phyloP scores from a whole-genome alignment of 306 rosid species.

The Trifolium repens region DNA sequence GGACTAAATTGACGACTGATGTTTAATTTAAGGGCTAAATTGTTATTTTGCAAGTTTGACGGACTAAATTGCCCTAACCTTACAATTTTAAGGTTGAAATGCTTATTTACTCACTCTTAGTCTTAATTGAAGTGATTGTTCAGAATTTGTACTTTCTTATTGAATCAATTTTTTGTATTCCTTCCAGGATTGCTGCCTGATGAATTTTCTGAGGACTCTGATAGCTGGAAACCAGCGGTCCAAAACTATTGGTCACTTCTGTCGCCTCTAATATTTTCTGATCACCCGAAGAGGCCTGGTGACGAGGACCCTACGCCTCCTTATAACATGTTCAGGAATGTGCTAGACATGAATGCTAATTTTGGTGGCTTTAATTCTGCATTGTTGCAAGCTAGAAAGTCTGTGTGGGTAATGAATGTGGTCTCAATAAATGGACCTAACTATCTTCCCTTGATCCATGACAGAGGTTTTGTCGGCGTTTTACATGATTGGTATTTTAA shows the following conservation, averaged over 20 bases:
- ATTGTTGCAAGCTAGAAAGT: slow-evolving; percentile 77
- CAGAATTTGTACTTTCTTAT: background rate
- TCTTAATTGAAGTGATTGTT: slow-evolving; percentile 14
- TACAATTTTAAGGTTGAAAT: too few species aligned
- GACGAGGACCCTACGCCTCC: slow-evolving; percentile 97
- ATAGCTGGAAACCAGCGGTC: slow-evolving; percentile 67
- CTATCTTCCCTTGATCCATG: slow-evolving; percentile 86
- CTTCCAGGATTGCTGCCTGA: slow-evolving; percentile 68
- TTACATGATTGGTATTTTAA: slow-evolving; percentile 86
- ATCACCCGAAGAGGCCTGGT: slow-evolving; percentile 98
- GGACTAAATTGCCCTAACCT: too few species aligned
- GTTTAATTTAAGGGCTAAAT: too few species aligned
- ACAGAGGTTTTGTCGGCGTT: slow-evolving; percentile 86
- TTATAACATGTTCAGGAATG: slow-evolving; percentile 93
- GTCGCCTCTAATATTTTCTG: slow-evolving; percentile 92
- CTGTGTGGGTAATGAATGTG: slow-evolving; percentile 98
- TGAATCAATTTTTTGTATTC: slow-evolving; percentile 14
- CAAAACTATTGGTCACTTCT: slow-evolving; percentile 92
- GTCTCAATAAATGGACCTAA: slow-evolving; percentile 78
- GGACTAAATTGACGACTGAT: too few species aligned
- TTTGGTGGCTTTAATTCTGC: slow-evolving; percentile 90
- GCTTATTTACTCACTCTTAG: background rate
- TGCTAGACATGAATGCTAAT: slow-evolving; percentile 93
- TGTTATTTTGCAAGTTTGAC: background rate
- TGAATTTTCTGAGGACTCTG: slow-evolving; percentile 75